These are phyloP conservation scores for Vaccinium myrtillus DNA, from an alignment of 148 eudicot species.

Conservation along the genomic window DNA sequence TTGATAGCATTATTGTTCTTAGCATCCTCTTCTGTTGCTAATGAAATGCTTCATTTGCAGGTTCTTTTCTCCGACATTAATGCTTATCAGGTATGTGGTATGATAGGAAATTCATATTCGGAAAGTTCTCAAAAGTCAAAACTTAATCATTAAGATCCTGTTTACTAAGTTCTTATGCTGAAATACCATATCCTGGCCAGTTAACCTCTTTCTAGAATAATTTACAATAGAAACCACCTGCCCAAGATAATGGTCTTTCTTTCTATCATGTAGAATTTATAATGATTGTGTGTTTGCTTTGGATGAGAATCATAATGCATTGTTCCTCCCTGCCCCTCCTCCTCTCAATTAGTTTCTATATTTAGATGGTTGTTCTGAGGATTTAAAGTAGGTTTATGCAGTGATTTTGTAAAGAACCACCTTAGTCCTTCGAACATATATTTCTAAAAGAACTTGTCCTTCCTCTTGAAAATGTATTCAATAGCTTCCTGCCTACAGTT, in stretches of 20 bases:
- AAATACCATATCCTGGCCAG: not conserved
- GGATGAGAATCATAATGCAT: not conserved
- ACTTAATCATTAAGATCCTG: not conserved
- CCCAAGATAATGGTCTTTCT: not conserved
- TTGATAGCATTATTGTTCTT: not conserved
- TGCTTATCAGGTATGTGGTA: conserved; percentile 74
- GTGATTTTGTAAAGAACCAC: not conserved
- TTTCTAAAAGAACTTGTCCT: not conserved
- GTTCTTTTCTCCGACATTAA: conserved; percentile 93
- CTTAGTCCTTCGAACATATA: not conserved
- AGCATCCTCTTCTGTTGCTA: not conserved
- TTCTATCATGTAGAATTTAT: too few relatives aligned
- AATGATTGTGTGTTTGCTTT: not conserved
- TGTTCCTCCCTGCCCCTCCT: not conserved
- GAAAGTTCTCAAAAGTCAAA: not conserved
- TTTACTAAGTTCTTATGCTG: not conserved
- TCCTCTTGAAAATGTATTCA: not conserved
- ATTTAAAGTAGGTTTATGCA: not conserved
- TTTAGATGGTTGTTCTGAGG: not conserved
- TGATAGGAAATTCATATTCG: not conserved
- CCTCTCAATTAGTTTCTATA: not conserved
- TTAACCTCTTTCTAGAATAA: not conserved
- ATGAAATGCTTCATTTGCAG: conserved; percentile 41
- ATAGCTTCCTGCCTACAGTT: not conserved
- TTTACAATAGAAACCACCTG: not conserved